A percentile compares a stretch with the other conserved stretches of the same genome.
Evolutionary conservation across 2,329 filamentous ascomycete species (phyloP).

Genomic region (Aspergillus flavus): DNA sequence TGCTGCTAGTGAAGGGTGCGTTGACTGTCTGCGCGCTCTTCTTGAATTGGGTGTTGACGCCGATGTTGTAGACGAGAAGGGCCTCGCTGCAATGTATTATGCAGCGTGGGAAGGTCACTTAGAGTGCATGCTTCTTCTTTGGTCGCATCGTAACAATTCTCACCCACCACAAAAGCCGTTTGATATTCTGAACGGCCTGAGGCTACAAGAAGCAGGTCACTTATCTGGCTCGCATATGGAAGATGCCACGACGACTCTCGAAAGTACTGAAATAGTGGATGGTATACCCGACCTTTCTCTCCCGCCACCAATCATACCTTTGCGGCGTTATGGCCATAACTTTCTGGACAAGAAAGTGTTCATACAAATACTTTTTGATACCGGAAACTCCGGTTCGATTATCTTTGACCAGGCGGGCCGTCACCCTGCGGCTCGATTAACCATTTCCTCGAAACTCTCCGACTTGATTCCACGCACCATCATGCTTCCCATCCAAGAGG

Average conservation of each 20-base stretch:
- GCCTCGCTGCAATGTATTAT: constrained; percentile 94
- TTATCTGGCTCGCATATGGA: constrained; percentile 30
- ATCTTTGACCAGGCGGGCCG: constrained; percentile 97
- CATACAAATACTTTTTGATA: constrained; percentile 87
- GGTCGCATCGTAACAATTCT: constrained; percentile 38
- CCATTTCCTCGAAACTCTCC: constrained; percentile 93
- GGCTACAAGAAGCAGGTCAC: constrained; percentile 30
- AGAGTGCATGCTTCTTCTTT: constrained; percentile 86
- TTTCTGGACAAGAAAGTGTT: constrained; percentile 98
- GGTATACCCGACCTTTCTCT: constrained; percentile 90
- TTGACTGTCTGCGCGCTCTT: constrained; percentile 80
- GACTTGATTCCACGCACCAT: constrained; percentile 97
- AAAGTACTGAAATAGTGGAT: constrained; percentile 72
- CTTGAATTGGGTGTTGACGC: constrained; percentile 78
- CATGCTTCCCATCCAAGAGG: constrained; percentile 92
- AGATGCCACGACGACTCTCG: constrained; percentile 49
- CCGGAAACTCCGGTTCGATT: constrained; percentile 67
- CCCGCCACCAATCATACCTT: constrained; percentile 91
- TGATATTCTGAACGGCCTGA: constrained; percentile 38
- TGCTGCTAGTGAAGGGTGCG: constrained; percentile 92
- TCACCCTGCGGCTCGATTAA: constrained; percentile 90
- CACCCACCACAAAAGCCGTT: constrained; percentile 32
- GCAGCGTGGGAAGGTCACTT: constrained; percentile 97
- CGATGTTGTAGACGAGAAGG: constrained; percentile 86
- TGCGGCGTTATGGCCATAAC: constrained; percentile 94